Percentiles rank a stretch among this genome's conserved stretches.
phyloP scores from a whole-genome alignment of 2,329 filamentous ascomycete species.

The Neopestalotiopsis sp. region DNA sequence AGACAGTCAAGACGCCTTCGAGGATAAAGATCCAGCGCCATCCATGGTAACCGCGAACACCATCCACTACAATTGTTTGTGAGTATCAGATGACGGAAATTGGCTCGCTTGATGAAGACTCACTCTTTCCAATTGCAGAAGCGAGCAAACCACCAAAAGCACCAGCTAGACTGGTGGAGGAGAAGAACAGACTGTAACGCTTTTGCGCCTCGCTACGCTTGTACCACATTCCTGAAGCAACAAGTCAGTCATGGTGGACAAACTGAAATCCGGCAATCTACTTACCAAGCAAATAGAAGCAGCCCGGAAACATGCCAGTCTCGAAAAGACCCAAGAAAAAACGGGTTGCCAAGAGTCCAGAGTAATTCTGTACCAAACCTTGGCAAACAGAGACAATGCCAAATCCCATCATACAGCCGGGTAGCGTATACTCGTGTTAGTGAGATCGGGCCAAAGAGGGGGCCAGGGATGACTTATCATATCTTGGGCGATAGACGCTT shows the following conservation, averaged over 20 bases:
- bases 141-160: slow-evolving; percentile 89
- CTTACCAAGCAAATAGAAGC: slow-evolving; percentile 70
- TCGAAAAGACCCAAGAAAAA: slow-evolving; percentile 86
- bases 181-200: slow-evolving; percentile 94
- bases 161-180: slow-evolving; percentile 77
- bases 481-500: slow-evolving; percentile 56
- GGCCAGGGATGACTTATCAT: slow-evolving; percentile 27
- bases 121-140: slow-evolving; percentile 81
- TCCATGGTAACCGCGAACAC: slow-evolving; percentile 68
- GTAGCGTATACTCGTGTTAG: slow-evolving; percentile 52
- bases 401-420: slow-evolving; percentile 84
- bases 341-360: slow-evolving; percentile 76
- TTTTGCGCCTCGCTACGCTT: slow-evolving; percentile 86
- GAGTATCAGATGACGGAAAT: neutral
- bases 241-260: slow-evolving; percentile 41
- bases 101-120: slow-evolving; percentile 20
- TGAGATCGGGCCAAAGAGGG: neutral
- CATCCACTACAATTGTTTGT: slow-evolving; percentile 59
- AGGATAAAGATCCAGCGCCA: slow-evolving; percentile 72
- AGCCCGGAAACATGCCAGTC: slow-evolving; percentile 78
- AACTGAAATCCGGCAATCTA: slow-evolving; percentile 42
- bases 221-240: slow-evolving; percentile 79
- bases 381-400: slow-evolving; percentile 77
- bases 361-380: slow-evolving; percentile 79
- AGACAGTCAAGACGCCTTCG: slow-evolving; percentile 48